These are phyloP conservation scores for Ganoderma multipileum DNA, from an alignment of 1,284 basidiomycete genomes.

Conservation along the genomic window DNA sequence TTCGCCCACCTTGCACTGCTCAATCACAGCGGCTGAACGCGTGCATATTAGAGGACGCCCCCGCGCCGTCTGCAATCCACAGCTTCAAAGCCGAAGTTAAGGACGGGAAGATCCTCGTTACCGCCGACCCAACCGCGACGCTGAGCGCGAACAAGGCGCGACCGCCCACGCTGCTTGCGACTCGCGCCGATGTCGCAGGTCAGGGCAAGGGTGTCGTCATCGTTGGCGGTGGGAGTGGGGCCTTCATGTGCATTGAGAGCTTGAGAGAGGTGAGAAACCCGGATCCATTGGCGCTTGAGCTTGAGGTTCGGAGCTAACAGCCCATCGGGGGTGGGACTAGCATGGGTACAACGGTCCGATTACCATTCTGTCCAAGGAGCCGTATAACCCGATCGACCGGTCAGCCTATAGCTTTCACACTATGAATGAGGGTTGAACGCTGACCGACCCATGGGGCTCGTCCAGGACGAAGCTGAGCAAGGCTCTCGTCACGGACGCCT, in stretches of 20 bases:
- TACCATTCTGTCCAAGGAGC: slow-evolving; percentile 83
- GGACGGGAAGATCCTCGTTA: slow-evolving; percentile 84
- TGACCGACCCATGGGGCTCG: background rate
- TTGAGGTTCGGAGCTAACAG: slow-evolving; percentile 17
- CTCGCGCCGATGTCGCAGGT: slow-evolving; percentile 32
- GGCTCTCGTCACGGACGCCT: slow-evolving; percentile 78
- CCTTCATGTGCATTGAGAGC: slow-evolving; percentile 84
- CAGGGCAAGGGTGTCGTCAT: slow-evolving; percentile 73
- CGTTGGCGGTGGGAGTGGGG: slow-evolving; percentile 87
- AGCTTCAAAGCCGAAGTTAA: slow-evolving; percentile 77
- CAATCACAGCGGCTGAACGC: background rate
- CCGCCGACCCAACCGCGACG: slow-evolving; percentile 74
- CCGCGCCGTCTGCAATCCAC: slow-evolving; percentile 86
- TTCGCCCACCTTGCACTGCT: too few relatives aligned
- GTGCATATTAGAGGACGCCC: slow-evolving; percentile 80
- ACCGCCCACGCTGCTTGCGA: slow-evolving; percentile 57
- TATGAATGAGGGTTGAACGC: background rate
- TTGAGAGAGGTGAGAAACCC: slow-evolving; percentile 69
- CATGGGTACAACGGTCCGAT: slow-evolving; percentile 82
- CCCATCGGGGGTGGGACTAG: slow-evolving; percentile 44
- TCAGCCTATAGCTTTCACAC: slow-evolving; percentile 36
- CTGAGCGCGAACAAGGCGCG: slow-evolving; percentile 74
- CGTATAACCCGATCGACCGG: slow-evolving; percentile 88
- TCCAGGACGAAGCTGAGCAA: slow-evolving; percentile 90
- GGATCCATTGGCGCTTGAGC: background rate